phyloP scores from a whole-genome alignment of 202 grass and related monocot species.

The Carex arenaria region DNA sequence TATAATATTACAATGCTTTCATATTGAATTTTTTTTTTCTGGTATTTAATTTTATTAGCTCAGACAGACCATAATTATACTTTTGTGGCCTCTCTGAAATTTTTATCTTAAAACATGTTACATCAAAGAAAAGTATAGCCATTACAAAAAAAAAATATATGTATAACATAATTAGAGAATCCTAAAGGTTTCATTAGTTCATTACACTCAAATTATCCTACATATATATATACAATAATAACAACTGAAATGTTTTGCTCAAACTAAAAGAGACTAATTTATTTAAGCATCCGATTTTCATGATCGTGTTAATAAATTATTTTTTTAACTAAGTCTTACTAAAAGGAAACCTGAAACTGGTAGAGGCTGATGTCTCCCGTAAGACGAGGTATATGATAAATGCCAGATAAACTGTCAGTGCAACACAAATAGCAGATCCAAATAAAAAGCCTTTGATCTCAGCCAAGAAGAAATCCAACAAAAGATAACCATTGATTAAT shows the following conservation, averaged over 20 bases:
- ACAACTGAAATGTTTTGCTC: not conserved
- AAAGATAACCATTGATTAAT: slow-evolving; percentile 38
- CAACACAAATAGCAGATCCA: not conserved
- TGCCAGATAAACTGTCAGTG: slow-evolving; percentile 20
- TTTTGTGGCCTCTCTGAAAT: not conserved
- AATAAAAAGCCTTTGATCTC: slow-evolving; percentile 28
- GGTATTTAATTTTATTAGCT: not conserved
- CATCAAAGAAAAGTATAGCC: no score
- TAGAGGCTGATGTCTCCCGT: not conserved
- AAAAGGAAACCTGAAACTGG: not conserved
- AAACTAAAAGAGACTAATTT: not conserved
- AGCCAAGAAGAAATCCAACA: slow-evolving; percentile 31
- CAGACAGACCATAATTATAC: not conserved
- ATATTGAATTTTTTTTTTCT: not conserved
- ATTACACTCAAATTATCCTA: not conserved
- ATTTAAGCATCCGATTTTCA: not conserved
- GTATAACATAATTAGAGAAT: not conserved
- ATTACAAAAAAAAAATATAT: not conserved
- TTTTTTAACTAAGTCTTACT: not conserved
- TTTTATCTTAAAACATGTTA: not conserved
- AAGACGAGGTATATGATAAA: slow-evolving; percentile 33
- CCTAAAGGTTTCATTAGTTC: not conserved
- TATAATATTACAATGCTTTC: not conserved
- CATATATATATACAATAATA: not conserved
- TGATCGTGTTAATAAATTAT: not conserved